These are phyloP conservation scores for Blastobotrys petasosporus DNA, from an alignment of 1,139 yeast genomes.

Conservation along the genomic window DNA sequence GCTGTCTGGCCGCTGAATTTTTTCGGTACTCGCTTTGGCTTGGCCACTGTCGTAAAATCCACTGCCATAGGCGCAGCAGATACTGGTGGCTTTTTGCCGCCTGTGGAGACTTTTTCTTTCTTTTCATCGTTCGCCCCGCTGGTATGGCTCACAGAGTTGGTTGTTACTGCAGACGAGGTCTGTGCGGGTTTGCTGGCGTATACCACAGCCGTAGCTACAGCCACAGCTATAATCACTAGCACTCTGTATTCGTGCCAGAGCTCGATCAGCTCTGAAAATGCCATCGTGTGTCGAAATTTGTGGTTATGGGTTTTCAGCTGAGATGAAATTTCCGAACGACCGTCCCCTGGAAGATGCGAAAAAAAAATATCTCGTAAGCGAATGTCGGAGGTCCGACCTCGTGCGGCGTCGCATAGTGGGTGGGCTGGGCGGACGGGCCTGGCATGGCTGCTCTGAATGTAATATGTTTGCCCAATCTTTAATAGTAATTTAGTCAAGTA, in stretches of 20 bases:
- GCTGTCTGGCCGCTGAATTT: conserved; percentile 25
- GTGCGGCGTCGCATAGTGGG: too few species aligned
- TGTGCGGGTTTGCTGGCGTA: neutral
- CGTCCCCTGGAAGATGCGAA: too few species aligned
- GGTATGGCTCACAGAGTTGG: neutral
- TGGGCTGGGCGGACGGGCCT: too few species aligned
- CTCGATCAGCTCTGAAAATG: conserved; percentile 5
- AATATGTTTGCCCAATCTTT: too few species aligned
- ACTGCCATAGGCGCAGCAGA: conserved; percentile 25
- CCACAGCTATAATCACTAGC: conserved; percentile 10
- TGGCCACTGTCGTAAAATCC: conserved; percentile 39
- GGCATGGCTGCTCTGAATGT: too few species aligned
- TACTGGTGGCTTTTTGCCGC: conserved; percentile 2
- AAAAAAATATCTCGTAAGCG: too few species aligned
- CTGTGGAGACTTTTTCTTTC: neutral
- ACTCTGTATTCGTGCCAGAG: conserved; percentile 18
- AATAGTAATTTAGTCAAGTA: too few species aligned
- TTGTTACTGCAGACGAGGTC: neutral
- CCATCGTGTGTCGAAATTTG: neutral
- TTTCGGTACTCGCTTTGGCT: conserved; percentile 20
- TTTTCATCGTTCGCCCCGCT: neutral
- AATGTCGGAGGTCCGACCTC: too few species aligned
- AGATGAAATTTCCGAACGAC: too few species aligned
- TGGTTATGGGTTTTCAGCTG: too few species aligned
- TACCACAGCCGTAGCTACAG: conserved; percentile 3